Evolutionary conservation across 1,139 yeast species (phyloP), one percentile per base, ranked within the genome.

Genomic region (Suhomyces yuchorum): DNA sequence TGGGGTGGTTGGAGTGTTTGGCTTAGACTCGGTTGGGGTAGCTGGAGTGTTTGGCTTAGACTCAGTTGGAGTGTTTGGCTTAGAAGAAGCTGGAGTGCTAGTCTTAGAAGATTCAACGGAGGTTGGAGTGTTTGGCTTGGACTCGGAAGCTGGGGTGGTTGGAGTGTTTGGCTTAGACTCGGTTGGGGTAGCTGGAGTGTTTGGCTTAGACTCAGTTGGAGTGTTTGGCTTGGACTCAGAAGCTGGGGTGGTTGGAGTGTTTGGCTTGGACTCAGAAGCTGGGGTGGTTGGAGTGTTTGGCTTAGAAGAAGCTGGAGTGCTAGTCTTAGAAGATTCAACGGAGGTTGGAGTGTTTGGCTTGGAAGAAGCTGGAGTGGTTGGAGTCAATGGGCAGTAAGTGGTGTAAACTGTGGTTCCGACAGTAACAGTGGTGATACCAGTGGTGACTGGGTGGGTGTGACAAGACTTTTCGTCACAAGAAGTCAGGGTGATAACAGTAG

Each of bases 371-470:
- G 38, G 38, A 20, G 38, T 30, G 11, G 34, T 30, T 30, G 34
- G 18, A 14, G 55, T 37, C 50, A 58, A 46, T 37, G 63, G 62
- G 44, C 62, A 59, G 56, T 51, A 58, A 19, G 62, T 59, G 44
- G 61, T 57, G 54, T 51, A 51, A 15, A 50, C 42, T 22, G 62
- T 60, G 35, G 47, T 37, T 24, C 44, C 47, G 18, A 49, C 50
- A 15, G 53, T 48, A 37, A 66, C 62, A 42, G 63, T 56, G 43
- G 65, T 52, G 23, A 65, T 52, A 26, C 71, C 73, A 12, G 74
- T 67, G 17, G 70, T 59, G 20, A 60, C 58, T 36, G 63, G 51
- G 37, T 55, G 40, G 24, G 37, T 44, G 39, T 55, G 19, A 57
- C 67, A 57, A 53, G 56, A 48, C 54, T 58, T 34, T 55, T 55